phyloP scores from a whole-genome alignment of 2,329 filamentous ascomycete species.

The Penicillium sp. region DNA sequence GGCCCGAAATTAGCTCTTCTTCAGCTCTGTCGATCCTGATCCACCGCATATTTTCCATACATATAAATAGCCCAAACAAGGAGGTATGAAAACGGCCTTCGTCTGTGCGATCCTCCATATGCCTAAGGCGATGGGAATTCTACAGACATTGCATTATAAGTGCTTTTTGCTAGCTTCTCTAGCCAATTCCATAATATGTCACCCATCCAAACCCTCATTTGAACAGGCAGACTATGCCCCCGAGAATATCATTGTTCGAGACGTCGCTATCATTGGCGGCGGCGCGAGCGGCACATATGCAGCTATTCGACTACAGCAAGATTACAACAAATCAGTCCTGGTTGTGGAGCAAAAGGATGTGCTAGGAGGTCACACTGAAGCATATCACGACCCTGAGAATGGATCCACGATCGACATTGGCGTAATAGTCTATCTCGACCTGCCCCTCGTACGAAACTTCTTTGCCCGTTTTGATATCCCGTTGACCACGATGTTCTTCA shows the following conservation, averaged over 20 bases:
- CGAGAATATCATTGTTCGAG: conserved; percentile 21
- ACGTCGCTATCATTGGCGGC: conserved; percentile 38
- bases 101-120: too few relatives aligned
- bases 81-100: too few relatives aligned
- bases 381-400: conserved; percentile 21
- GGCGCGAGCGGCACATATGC: conserved; percentile 37
- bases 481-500: background rate
- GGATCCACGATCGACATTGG: conserved; percentile 26
- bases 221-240: background rate
- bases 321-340: background rate
- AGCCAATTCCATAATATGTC: background rate
- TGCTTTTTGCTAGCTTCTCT: too few relatives aligned
- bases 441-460: conserved; percentile 15
- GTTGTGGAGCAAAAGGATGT: conserved; percentile 4
- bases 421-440: conserved; percentile 25
- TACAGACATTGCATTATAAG: too few relatives aligned
- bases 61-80: too few relatives aligned
- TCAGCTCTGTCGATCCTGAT: too few relatives aligned
- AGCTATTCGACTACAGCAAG: conserved; percentile 21
- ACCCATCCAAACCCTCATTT: background rate
- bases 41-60: too few relatives aligned
- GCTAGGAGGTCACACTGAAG: conserved; percentile 30
- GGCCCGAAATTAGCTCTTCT: too few relatives aligned
- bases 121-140: too few relatives aligned
- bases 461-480: conserved; percentile 25